phyloP scores from a whole-genome alignment of 129 eudicot species.

The Lactuca sativa region DNA sequence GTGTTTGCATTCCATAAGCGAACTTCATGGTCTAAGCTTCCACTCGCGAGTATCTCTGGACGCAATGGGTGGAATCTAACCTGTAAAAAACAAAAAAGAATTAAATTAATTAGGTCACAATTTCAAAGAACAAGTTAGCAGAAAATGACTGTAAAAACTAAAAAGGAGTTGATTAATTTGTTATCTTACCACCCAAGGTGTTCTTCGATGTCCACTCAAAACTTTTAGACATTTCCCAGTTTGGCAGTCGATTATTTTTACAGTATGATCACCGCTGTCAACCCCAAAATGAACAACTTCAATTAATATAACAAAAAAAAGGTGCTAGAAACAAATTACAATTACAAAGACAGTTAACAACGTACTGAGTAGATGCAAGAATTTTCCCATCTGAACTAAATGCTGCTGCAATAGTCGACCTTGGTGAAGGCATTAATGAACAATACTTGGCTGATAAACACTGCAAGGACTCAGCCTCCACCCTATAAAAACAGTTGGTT shows the following conservation, averaged over 20 bases:
- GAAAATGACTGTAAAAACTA: not conserved
- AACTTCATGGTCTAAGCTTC: slow-evolving; percentile 81
- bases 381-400: slow-evolving; percentile 74
- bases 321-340: not conserved
- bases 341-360: slow-evolving; percentile 7
- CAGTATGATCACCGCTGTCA: slow-evolving; percentile 79
- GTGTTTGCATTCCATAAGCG: slow-evolving; percentile 69
- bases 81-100: slow-evolving; percentile 32
- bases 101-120: not conserved
- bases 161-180: not conserved
- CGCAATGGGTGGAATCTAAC: slow-evolving; percentile 69
- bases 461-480: slow-evolving; percentile 63
- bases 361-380: slow-evolving; percentile 80
- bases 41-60: slow-evolving; percentile 70
- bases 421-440: slow-evolving; percentile 62
- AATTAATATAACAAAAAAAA: slow-evolving; percentile 14
- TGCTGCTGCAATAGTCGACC: slow-evolving; percentile 87
- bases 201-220: slow-evolving; percentile 67
- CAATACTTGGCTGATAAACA: slow-evolving; percentile 72
- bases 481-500: slow-evolving; percentile 38
- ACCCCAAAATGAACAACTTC: slow-evolving; percentile 17
- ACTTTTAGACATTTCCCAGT: slow-evolving; percentile 68
- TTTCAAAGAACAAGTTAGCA: slow-evolving; percentile 14
- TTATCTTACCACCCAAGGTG: slow-evolving; percentile 75
- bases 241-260: slow-evolving; percentile 65